These are phyloP conservation scores for Lactarius hatsudake DNA, from an alignment of 768 basidiomycete species.

Conservation along the genomic window DNA sequence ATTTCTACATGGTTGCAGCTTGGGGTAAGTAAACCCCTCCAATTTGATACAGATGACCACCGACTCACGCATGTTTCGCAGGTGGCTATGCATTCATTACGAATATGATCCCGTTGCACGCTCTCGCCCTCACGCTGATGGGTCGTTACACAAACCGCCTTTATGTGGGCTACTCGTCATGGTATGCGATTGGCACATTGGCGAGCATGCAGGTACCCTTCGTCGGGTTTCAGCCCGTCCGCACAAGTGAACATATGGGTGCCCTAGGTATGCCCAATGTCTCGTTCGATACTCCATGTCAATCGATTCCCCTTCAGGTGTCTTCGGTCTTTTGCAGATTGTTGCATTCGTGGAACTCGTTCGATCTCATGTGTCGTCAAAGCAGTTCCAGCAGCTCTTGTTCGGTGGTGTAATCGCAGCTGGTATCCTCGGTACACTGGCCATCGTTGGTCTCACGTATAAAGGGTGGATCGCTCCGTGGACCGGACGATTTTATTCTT, in stretches of 20 bases:
- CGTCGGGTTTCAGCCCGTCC: conserved; percentile 97
- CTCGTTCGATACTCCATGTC: not conserved
- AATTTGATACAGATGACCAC: not conserved
- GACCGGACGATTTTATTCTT: conserved; percentile 99
- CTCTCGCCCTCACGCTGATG: conserved; percentile 93
- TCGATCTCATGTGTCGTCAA: conserved; percentile 82
- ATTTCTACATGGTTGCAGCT: conserved; percentile 99
- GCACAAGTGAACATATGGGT: conserved; percentile 98
- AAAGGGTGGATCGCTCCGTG: conserved; percentile 97
- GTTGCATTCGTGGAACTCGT: conserved; percentile 91
- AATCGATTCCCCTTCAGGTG: conserved; percentile 48
- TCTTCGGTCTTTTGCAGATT: conserved; percentile 95
- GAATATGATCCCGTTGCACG: conserved; percentile 98
- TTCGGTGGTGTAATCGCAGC: conserved; percentile 63
- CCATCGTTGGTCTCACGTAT: conserved; percentile 80
- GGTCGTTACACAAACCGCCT: conserved; percentile 89
- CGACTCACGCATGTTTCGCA: conserved; percentile 31
- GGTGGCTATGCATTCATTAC: conserved; percentile 99
- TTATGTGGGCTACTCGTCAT: conserved; percentile 93
- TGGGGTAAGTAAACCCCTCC: conserved; percentile 65
- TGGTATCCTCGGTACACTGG: conserved; percentile 68
- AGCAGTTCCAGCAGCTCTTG: conserved; percentile 87
- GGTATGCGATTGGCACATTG: conserved; percentile 97
- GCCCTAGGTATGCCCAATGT: conserved; percentile 67
- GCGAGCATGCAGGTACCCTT: conserved; percentile 99